Evolutionary conservation across 108 stramenopile genomes (phyloP), one percentile per base, ranked within the genome.

Genomic region (Cyclotella atomus): DNA sequence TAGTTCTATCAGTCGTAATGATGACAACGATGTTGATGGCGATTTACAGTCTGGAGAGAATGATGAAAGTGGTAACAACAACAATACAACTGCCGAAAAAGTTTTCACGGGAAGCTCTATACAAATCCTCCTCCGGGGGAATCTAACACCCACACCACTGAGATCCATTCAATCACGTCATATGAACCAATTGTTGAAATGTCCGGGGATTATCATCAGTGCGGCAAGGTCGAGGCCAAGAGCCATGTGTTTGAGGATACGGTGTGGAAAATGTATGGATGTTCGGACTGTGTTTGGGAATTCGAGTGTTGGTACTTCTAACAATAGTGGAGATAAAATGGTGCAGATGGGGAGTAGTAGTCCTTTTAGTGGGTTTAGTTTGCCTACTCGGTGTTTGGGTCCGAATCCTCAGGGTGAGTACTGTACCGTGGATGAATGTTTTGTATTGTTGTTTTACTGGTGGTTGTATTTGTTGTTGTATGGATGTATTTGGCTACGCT

Each of bases 121-220:
- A 68, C 95, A 96, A 70, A 76, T 96, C 29, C 73, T 93, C 21
- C 77, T 93, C 32, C 77, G 77, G 29, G 91, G 92, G 10, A 91
- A 90, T 55, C 74, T 94, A 12, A 78, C 87, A 0, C 62, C 87
- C 6, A 95, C 94, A 0, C 93, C 91, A 9, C 84, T 99, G 4
- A 91, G 99, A 19, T 68, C 65, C 20, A 94, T 99, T 49, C 88
- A 97, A 53, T 97, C 97, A 17, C 89, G 91, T 49, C 95, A 98
- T 75, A 93, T 99, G 75, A 96, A 97, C 73, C 85, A 69, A 24
- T 81, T 99, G 17, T 66, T 99, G 53, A 87, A 90, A 71, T 95
- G 97, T 44, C 97, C 97, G 0, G 99, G 99, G 15, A 99, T 99
- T 71, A 89, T 99, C 72, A 94, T 97, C 63, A 91, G 90, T 43